These are phyloP conservation scores for Fagus crenata DNA, from an alignment of 306 rosid genomes.

Conservation along the genomic window DNA sequence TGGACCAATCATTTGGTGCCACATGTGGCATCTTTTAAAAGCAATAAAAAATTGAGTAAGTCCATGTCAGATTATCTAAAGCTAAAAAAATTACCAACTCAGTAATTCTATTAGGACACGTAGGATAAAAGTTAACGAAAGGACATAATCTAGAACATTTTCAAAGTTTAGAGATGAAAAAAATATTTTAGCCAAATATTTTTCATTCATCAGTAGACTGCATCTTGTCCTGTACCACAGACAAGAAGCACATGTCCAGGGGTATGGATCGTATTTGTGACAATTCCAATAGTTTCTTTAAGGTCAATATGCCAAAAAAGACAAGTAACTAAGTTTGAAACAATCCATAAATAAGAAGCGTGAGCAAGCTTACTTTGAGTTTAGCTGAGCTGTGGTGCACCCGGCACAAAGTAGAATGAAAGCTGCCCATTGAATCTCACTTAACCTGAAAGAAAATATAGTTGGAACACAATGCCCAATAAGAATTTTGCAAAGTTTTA, in stretches of 20 bases:
- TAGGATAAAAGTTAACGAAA: too few relatives aligned
- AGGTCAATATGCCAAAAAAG: constrained; percentile 17
- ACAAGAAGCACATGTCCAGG: constrained; percentile 14
- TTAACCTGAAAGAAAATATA: constrained; percentile 63
- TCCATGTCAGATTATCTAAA: too few relatives aligned
- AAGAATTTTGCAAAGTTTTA: neutral
- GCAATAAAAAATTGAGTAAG: too few relatives aligned
- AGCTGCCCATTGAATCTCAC: constrained; percentile 98
- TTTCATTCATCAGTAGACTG: constrained; percentile 8
- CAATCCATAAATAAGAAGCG: constrained; percentile 9
- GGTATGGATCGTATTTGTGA: constrained; percentile 20
- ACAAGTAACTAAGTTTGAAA: neutral
- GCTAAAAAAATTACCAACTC: too few relatives aligned
- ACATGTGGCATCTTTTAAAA: too few relatives aligned
- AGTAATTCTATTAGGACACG: too few relatives aligned
- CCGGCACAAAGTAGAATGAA: constrained; percentile 88
- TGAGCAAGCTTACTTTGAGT: constrained; percentile 66
- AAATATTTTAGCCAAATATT: neutral
- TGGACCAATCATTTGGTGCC: too few relatives aligned
- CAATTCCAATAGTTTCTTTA: constrained; percentile 20
- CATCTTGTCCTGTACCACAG: neutral
- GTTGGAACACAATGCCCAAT: constrained; percentile 27
- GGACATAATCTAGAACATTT: too few relatives aligned
- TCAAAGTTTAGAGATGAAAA: too few relatives aligned
- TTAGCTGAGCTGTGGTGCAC: constrained; percentile 91